A percentile compares a stretch with the other conserved stretches of the same genome.
Conservation (phyloP, 1,284 basidiomycete genomes). For the Pseudozyma tsukubaensis region DNA sequence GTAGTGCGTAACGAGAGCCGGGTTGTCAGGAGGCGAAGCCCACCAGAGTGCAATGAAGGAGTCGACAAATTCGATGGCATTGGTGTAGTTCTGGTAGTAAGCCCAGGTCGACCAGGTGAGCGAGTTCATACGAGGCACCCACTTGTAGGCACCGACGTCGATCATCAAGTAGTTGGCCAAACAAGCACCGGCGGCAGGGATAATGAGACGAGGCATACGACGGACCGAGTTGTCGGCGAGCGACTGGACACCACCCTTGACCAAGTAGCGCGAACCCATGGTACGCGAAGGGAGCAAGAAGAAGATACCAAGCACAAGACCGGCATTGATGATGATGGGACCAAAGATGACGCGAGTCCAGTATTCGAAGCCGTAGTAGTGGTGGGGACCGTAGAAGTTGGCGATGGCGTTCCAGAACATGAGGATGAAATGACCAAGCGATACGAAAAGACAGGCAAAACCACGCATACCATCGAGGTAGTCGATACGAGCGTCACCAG, state of each 20-base stretch:
- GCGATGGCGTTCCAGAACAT: constrained; percentile 59
- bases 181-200: constrained; percentile 51
- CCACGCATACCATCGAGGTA: constrained; percentile 61
- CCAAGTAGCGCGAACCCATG: constrained; percentile 57
- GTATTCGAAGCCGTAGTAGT: constrained; percentile 51
- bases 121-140: constrained; percentile 54
- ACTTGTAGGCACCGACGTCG: constrained; percentile 56
- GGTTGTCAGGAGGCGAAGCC: constrained; percentile 46
- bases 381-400: constrained; percentile 37
- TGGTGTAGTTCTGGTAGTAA: constrained; percentile 59
- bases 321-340: constrained; percentile 54
- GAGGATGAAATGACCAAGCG: constrained; percentile 58
- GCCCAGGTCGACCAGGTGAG: constrained; percentile 59
- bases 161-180: constrained; percentile 60
- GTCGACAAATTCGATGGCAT: constrained; percentile 52
- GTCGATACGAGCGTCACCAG: constrained; percentile 56
- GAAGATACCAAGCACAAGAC: constrained; percentile 58
- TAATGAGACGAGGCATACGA: constrained; percentile 58
- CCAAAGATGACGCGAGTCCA: constrained; percentile 56
- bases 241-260: constrained; percentile 51
- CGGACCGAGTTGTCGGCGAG: constrained; percentile 56
- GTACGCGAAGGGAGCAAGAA: constrained; percentile 57
- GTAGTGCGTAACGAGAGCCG: constrained; percentile 52
- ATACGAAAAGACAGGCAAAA: constrained; percentile 60
- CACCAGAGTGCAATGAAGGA: constrained; percentile 58